Percentiles rank a stretch among this genome's conserved stretches.
Evolutionary conservation across 23 red algal genomes (phyloP).

Genomic region (Gracilaria domingensis): DNA sequence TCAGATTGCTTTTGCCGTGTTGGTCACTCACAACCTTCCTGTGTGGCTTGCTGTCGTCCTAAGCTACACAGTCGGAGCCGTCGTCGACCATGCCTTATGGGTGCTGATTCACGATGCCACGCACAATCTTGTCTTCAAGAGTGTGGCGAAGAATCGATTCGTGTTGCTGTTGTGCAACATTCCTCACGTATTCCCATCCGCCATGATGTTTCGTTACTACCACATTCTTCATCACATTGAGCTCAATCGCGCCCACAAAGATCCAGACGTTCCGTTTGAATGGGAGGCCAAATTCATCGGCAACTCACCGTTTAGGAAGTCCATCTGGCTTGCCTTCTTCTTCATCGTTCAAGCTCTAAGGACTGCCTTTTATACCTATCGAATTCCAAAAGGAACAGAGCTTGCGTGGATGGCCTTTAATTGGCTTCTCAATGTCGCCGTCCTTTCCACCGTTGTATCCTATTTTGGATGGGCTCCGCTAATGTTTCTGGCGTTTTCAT

Average conservation of each 20-base stretch:
- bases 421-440: conserved; percentile 39
- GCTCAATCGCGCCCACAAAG: conserved; percentile 87
- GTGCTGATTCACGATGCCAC: conserved; percentile 99
- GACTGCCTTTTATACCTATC: conserved; percentile 83
- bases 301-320: conserved; percentile 88
- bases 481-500: conserved; percentile 77
- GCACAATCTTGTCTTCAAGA: conserved; percentile 92
- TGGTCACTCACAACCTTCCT: conserved; percentile 21
- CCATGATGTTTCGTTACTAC: conserved; percentile 99
- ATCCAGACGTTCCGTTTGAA: conserved; percentile 93
- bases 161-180: conserved; percentile 86
- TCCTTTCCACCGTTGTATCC: conserved; percentile 20
- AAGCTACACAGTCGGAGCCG: conserved; percentile 89
- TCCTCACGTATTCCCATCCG: conserved; percentile 91
- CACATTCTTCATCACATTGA: conserved; percentile 99
- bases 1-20: conserved; percentile 75
- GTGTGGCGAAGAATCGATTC: conserved; percentile 75
- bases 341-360: conserved; percentile 82
- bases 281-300: conserved; percentile 96
- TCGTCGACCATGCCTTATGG: conserved; percentile 95
- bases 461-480: conserved; percentile 64
- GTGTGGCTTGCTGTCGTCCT: conserved; percentile 49
- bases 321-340: conserved; percentile 94
- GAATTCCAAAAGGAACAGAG: conserved; percentile 74
- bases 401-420: conserved; percentile 82